These are phyloP conservation scores for Persicaria maculosa DNA, from an alignment of 148 eudicot genomes.

Conservation along the genomic window DNA sequence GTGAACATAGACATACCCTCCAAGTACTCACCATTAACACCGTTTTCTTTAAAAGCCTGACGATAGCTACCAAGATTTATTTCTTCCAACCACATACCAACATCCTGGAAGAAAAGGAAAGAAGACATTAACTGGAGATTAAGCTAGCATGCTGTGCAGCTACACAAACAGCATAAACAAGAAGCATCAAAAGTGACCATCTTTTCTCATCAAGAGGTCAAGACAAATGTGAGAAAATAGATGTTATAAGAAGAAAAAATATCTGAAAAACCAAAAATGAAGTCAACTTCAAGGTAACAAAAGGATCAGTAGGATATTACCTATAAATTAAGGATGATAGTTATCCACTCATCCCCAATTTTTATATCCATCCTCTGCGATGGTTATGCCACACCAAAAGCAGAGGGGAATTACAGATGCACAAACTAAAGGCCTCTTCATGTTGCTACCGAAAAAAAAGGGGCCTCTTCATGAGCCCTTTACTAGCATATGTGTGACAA, in stretches of 20 bases:
- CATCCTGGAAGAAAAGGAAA: conserved; percentile 50
- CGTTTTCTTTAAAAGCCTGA: conserved; percentile 69
- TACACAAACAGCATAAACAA: not conserved
- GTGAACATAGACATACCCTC: conserved; percentile 99
- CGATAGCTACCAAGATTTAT: conserved; percentile 84
- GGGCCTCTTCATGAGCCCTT: not conserved
- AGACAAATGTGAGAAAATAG: not conserved
- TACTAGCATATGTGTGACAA: not conserved
- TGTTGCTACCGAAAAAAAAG: too few relatives aligned
- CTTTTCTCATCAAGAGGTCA: not conserved
- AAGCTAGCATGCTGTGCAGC: not conserved
- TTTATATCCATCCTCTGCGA: too few relatives aligned
- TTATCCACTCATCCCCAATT: too few relatives aligned
- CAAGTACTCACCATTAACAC: conserved; percentile 93
- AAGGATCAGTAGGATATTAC: too few relatives aligned
- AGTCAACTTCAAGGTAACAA: too few relatives aligned
- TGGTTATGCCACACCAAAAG: too few relatives aligned
- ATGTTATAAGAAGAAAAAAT: too few relatives aligned
- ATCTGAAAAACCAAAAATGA: not conserved
- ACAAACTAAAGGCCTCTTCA: not conserved
- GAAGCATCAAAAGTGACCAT: not conserved
- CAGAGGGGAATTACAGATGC: not conserved
- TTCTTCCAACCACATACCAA: conserved; percentile 92
- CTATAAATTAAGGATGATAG: too few relatives aligned
- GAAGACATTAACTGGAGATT: not conserved